Conservation (phyloP, 495 filamentous ascomycete species). For the Penicillium coprophilum region DNA sequence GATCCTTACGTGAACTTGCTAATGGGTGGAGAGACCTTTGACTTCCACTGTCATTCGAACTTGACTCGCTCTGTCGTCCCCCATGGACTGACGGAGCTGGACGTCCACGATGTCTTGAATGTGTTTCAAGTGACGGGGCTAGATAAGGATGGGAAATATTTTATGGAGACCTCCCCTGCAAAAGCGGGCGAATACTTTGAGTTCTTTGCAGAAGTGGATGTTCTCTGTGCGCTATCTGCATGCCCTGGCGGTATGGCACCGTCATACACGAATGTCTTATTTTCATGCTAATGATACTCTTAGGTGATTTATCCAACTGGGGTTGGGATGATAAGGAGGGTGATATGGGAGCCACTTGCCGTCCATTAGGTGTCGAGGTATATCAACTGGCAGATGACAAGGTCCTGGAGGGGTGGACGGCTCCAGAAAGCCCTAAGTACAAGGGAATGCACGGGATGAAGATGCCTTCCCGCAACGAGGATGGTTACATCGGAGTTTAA, state of each 20-base stretch:
- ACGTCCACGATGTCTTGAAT: slow-evolving; percentile 81
- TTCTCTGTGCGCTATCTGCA: slow-evolving; percentile 70
- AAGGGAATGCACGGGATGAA: slow-evolving; percentile 66
- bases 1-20: slow-evolving; percentile 75
- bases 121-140: slow-evolving; percentile 79
- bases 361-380: slow-evolving; percentile 70
- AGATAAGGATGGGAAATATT: slow-evolving; percentile 69
- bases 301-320: slow-evolving; percentile 71
- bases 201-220: slow-evolving; percentile 73
- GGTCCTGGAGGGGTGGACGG: slow-evolving; percentile 59
- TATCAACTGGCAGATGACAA: slow-evolving; percentile 56
- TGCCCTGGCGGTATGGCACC: slow-evolving; percentile 49
- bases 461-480: slow-evolving; percentile 38
- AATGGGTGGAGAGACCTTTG: slow-evolving; percentile 66
- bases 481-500: slow-evolving; percentile 37
- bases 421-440: slow-evolving; percentile 58
- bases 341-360: slow-evolving; percentile 69
- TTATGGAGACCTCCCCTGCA: slow-evolving; percentile 74
- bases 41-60: slow-evolving; percentile 83
- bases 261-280: neutral
- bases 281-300: slow-evolving; percentile 35
- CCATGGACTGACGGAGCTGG: slow-evolving; percentile 65
- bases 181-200: slow-evolving; percentile 65
- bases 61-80: slow-evolving; percentile 68
- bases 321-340: slow-evolving; percentile 67